Conservation (phyloP, 2,329 filamentous ascomycete genomes). For the Aspergillus sp. region DNA sequence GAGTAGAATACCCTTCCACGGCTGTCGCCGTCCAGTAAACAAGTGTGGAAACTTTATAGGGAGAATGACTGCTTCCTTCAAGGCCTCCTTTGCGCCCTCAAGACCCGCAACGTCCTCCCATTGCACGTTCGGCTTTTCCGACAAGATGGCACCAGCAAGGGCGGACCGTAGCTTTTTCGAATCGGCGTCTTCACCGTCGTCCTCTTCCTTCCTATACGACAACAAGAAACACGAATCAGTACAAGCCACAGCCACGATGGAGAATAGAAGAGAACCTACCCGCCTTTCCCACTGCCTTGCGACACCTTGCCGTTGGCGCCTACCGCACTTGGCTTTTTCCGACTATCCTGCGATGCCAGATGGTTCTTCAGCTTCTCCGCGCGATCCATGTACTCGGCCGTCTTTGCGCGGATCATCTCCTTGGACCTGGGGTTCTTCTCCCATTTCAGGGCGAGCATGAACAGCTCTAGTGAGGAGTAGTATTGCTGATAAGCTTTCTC, state of each 20-base stretch:
- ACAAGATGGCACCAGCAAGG: conserved; percentile 85
- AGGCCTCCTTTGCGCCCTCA: conserved; percentile 89
- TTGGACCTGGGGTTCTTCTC: conserved; percentile 98
- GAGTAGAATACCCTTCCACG: conserved; percentile 96
- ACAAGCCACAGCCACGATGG: neutral
- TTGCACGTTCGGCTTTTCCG: conserved; percentile 92
- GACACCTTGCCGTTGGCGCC: conserved; percentile 52
- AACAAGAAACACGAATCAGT: conserved; percentile 2
- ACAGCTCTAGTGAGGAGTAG: conserved; percentile 93
- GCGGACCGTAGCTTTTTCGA: conserved; percentile 93
- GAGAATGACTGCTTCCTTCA: conserved; percentile 96
- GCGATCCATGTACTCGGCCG: conserved; percentile 95
- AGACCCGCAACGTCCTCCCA: conserved; percentile 98
- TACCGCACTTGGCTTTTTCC: conserved; percentile 53
- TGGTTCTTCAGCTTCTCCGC: conserved; percentile 97
- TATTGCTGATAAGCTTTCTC: conserved; percentile 96
- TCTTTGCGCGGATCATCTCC: conserved; percentile 95
- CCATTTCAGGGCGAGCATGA: conserved; percentile 99
- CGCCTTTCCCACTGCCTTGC: conserved; percentile 55
- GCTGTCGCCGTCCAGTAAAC: conserved; percentile 93
- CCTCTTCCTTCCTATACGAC: conserved; percentile 50
- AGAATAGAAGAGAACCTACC: conserved; percentile 38
- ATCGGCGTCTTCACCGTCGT: conserved; percentile 73
- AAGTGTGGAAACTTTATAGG: conserved; percentile 98
- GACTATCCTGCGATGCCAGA: conserved; percentile 62